A percentile compares a stretch with the other conserved stretches of the same genome.
Evolutionary conservation across 768 basidiomycete species (phyloP).

Genomic region (Podaxis pistillaris): DNA sequence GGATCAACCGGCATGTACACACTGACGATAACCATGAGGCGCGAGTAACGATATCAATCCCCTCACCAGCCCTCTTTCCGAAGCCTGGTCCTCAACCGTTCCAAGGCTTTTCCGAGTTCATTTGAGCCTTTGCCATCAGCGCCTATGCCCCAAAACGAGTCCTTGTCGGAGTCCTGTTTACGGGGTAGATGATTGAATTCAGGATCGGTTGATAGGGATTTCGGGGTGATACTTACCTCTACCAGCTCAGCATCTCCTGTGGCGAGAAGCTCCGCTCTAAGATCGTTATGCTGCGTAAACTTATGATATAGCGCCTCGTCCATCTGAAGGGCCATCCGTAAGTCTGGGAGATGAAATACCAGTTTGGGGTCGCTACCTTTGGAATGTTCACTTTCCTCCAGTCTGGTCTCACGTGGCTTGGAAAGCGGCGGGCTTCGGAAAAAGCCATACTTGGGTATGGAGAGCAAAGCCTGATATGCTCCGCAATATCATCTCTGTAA

Average conservation of each 20-base stretch:
- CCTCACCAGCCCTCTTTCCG: conserved; percentile 25
- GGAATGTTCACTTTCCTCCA: conserved; percentile 71
- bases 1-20: neutral
- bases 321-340: conserved; percentile 44
- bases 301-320: conserved; percentile 63
- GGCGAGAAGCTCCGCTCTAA: conserved; percentile 56
- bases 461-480: conserved; percentile 65
- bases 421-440: conserved; percentile 64
- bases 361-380: conserved; percentile 38
- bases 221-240: conserved; percentile 45
- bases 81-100: conserved; percentile 56
- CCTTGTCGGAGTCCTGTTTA: conserved; percentile 66
- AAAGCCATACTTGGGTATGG: conserved; percentile 63
- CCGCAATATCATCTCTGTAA: conserved; percentile 59
- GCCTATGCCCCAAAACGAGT: conserved; percentile 79
- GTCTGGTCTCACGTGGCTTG: conserved; percentile 58
- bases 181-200: neutral
- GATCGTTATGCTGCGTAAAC: conserved; percentile 65
- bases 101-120: conserved; percentile 70
- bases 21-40: conserved; percentile 25
- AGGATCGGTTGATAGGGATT: neutral
- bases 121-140: conserved; percentile 65
- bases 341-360: neutral
- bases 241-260: conserved; percentile 68
- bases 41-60: conserved; percentile 4